Conservation (phyloP, 306 rosid genomes). For the Citrullus colocynthis region DNA sequence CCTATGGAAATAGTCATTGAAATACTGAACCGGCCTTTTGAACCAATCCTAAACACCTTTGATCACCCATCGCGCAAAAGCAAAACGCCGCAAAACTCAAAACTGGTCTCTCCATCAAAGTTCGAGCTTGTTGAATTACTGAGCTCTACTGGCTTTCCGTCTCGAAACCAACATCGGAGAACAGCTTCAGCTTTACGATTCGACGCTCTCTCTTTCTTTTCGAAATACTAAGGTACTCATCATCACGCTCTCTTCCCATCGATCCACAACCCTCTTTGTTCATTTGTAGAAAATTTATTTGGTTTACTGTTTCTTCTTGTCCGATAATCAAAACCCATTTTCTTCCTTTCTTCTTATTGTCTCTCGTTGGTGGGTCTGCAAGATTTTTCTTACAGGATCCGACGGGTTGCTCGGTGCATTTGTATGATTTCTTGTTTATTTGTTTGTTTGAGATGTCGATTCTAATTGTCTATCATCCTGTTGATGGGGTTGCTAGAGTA, state of each 20-base stretch:
- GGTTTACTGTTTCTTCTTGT: background rate
- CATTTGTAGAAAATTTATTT: background rate
- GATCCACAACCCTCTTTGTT: background rate
- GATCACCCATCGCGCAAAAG: background rate
- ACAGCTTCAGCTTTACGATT: background rate
- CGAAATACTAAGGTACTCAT: background rate
- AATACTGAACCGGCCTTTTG: background rate
- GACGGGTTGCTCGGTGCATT: background rate
- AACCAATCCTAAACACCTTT: background rate
- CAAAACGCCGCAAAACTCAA: background rate
- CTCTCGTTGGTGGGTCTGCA: background rate
- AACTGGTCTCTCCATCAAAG: background rate
- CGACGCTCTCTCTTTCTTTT: background rate
- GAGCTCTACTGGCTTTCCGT: background rate
- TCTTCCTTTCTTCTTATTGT: background rate
- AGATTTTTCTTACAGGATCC: background rate
- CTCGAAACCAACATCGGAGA: background rate
- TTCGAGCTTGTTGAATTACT: background rate
- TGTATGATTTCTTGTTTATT: background rate
- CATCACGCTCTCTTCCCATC: background rate
- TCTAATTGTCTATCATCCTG: background rate
- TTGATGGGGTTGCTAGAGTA: background rate
- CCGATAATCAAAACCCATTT: background rate
- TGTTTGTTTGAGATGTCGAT: background rate
- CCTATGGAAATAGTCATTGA: background rate